phyloP scores from a whole-genome alignment of 2,329 filamentous ascomycete species.

The Fusarium albidum region DNA sequence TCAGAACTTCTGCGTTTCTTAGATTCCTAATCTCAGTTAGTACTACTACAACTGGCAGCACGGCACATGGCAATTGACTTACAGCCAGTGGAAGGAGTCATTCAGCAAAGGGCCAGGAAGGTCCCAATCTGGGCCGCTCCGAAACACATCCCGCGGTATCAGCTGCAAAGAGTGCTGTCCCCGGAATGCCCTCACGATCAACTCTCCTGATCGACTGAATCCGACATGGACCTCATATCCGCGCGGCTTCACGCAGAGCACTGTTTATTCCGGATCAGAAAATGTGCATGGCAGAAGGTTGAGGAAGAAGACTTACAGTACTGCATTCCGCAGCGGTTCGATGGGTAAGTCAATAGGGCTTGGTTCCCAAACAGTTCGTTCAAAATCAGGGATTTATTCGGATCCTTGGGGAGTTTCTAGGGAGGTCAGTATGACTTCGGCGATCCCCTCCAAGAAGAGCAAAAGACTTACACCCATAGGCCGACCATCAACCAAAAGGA shows the following conservation, averaged over 20 bases:
- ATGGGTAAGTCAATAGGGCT: constrained; percentile 60
- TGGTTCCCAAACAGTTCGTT: constrained; percentile 63
- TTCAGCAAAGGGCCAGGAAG: constrained; percentile 59
- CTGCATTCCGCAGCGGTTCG: constrained; percentile 60
- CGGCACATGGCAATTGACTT: constrained; percentile 38
- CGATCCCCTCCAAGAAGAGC: neutral
- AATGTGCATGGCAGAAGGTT: neutral
- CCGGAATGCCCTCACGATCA: constrained; percentile 41
- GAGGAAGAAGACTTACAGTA: constrained; percentile 43
- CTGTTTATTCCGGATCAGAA: neutral
- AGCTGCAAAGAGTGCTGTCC: constrained; percentile 29
- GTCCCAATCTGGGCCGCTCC: constrained; percentile 44
- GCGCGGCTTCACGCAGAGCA: constrained; percentile 16
- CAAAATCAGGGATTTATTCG: constrained; percentile 50
- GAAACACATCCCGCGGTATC: constrained; percentile 30
- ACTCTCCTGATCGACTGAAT: constrained; percentile 32
- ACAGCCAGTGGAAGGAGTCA: constrained; percentile 65
- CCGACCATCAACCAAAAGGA: constrained; percentile 46
- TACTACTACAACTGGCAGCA: too few relatives aligned
- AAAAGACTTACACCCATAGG: constrained; percentile 38
- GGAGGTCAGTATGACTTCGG: constrained; percentile 1
- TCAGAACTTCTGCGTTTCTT: constrained; percentile 27
- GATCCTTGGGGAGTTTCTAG: constrained; percentile 59
- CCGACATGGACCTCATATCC: constrained; percentile 62
- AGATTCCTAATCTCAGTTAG: constrained; percentile 22